Evolutionary conservation across 2,329 filamentous ascomycete genomes (phyloP), one percentile per base, ranked within the genome.

Genomic region (Claviceps fusiformis): DNA sequence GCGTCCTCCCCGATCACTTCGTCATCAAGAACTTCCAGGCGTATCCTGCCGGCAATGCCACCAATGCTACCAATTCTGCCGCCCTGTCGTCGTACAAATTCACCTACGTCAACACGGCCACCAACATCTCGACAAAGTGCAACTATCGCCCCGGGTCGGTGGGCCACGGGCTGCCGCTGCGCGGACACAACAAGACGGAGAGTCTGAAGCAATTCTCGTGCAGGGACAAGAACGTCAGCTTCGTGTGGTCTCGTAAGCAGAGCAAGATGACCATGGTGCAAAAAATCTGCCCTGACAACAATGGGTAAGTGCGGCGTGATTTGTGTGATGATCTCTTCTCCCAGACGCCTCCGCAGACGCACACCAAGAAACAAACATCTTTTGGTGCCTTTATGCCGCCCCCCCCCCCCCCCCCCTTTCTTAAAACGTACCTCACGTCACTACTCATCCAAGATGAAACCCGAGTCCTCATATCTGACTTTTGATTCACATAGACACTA

Each of bases 211-310:
- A 74, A 43, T 78, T 69, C 54, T 62, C 70, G 24, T 79, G 76
- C 61, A 70, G 74, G 47, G 62, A 75, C 61, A 10, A 52, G 0
- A 54, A 63, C 9, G 65, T 75, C 58, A 64, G 73, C 57, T 79
- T 79, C 57, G 71, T 76, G 59, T 78, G 66, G 66, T 48, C 62
- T 13, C 48, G 61, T 27, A 53, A 59, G 5, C 45, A 59, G 5
- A 58, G 59, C 33, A 63, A 64, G 44, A 58, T 78, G 47, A 71
- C 68, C n/a, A 58, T 77, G 62, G 65, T 76, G 47, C 73, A 79
- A 66, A 66, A 66, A 33, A 66, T 71, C 15, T 79, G 76, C 61
- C 67, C 70, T 1, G 61, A 60, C 13, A 29, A 59, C 1, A 59
- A 67, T 5, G 70, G 68, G 72, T 74, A 64, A 61, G 69, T 63